Base-by-base conservation (phyloP, 495 filamentous ascomycete genomes). In the Pseudevernia furfuracea region DNA sequence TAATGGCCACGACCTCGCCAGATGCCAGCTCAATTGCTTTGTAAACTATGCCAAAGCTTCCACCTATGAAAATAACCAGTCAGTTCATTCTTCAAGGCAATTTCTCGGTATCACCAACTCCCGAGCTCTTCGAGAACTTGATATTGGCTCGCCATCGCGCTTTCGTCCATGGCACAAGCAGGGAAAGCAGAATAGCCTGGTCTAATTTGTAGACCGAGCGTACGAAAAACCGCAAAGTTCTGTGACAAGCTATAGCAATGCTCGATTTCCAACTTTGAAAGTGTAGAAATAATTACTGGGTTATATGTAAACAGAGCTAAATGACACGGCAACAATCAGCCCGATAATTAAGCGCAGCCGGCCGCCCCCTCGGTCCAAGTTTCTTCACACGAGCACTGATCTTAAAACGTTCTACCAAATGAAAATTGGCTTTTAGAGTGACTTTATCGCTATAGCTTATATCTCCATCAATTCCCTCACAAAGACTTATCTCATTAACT, bases 11-110 rank as follows among this genome's bases (percentile, higher is more conserved):
- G 48, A 91, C 86, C 69, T 96, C 90, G 49, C 91, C 91, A 12
- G 91, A 95, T 14, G 83, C 75, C 68, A 84, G 86, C 70, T 95
- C 90, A 72, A 95, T 90, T 34, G 87, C 94, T 77, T 98, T 98
- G 82, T 96, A 98, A 28, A 98, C 94, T 32, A 89, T 86, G 59
- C 94, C 94, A 75, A 98, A 97, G 75, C 93, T 97, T 49, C 93
- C 93, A 73, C 92, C 92, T 82, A 71, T 62, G 77, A 68, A 56
- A 67, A 57, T 37, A 59, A 46, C 69, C 64, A 73, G 39, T 70
- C 66, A 74, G 66, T 66, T 65, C 30, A 61, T 59, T 34, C 15
- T 56, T 36, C 36, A 32, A 15, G 41, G 69, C 63, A 73, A 67
- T 59, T 62, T 21, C 37, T 21, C 38, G 52, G 25, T 62, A 48